Base-by-base conservation (phyloP, 495 filamentous ascomycete species). In the Aspergillus diversus region DNA sequence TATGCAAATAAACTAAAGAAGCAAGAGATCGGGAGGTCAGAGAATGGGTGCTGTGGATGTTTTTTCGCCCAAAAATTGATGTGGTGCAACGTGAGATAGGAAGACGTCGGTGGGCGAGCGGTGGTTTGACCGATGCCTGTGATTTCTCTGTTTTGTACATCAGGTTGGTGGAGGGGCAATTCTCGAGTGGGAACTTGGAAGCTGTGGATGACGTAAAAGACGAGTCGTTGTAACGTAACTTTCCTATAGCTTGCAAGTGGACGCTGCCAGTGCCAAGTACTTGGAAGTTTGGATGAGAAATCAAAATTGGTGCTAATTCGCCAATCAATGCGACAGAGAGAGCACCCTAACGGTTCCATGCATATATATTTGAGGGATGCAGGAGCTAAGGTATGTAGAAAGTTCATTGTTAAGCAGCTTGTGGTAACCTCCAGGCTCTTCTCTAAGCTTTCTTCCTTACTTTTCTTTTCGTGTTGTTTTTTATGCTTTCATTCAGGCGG, bases 131-230 rank as follows among this genome's bases (percentile, higher is more conserved):
- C 47, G 47, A 5, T 50, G n/a, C 16, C 47, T 50, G 16, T 17
- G 27, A 31, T 27, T 27, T 27, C 21, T 27, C 47, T 31, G 21
- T 1, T 5, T 31, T 27, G 47, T 21, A 17, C 47, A 4, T 15
- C 47, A 21, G 47, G 55, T 61, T 27, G 21, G 21, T 27, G 21
- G 21, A 27, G 51, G 13, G 7, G 48, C 33, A 17, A 42, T 39
- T 55, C 27, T 47, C 27, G 15, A 12, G 17, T 21, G 31, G 17
- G n/a, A n/a, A n/a, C n/a, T n/a, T n/a, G n/a, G n/a, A 48, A 42
- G 54, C 27, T 54, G 56, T 51, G 55, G 50, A 66, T 66, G 64
- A 66, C 64, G 64, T 66, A 66, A 49, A 66, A 39, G 59, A 54
- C 9, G n/a, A 16, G 12, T 51, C 42, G 49, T 54, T 34, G 62